phyloP scores from a whole-genome alignment of 352 stramenopile species.

The Thraustochytrium sp. region DNA sequence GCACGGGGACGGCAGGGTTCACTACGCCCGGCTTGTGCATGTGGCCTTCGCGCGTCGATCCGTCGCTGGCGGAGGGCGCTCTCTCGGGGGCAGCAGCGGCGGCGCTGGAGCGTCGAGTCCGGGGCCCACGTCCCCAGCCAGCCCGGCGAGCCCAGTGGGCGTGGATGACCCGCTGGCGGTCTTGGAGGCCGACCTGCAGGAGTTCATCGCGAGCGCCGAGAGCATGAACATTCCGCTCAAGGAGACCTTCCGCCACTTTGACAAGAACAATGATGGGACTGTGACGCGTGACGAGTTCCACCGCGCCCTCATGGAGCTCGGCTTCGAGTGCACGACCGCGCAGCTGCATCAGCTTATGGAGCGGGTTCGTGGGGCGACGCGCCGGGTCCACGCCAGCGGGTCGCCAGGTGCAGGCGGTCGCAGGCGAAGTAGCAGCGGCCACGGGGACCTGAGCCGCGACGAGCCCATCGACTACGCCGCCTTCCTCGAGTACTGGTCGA shows the following conservation, averaged over 20 bases:
- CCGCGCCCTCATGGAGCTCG: neutral
- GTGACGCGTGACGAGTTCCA: slow-evolving; percentile 27
- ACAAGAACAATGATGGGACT: neutral
- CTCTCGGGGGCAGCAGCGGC: neutral
- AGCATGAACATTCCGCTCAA: slow-evolving; percentile 32
- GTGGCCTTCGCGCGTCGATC: neutral
- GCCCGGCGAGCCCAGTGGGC: neutral
- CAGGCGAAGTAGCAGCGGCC: neutral
- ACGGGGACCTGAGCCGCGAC: neutral
- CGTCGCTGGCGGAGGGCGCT: too few species aligned
- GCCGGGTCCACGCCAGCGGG: neutral
- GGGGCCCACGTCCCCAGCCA: neutral
- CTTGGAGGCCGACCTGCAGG: slow-evolving; percentile 12
- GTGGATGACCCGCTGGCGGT: neutral
- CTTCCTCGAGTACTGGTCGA: slow-evolving; percentile 16
- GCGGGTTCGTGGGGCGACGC: neutral
- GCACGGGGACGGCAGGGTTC: neutral
- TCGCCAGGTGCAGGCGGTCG: neutral
- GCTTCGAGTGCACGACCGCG: slow-evolving; percentile 12
- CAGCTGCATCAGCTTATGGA: neutral
- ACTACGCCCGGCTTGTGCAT: slow-evolving; percentile 7
- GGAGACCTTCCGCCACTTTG: slow-evolving; percentile 31
- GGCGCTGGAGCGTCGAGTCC: neutral
- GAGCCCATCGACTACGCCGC: slow-evolving; percentile 32
- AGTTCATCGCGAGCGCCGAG: slow-evolving; percentile 23